Percentiles rank a stretch among this genome's conserved stretches.
These are phyloP conservation scores for Dendrobium huoshanense DNA, from an alignment of 106 monocot genomes.

Conservation along the genomic window DNA sequence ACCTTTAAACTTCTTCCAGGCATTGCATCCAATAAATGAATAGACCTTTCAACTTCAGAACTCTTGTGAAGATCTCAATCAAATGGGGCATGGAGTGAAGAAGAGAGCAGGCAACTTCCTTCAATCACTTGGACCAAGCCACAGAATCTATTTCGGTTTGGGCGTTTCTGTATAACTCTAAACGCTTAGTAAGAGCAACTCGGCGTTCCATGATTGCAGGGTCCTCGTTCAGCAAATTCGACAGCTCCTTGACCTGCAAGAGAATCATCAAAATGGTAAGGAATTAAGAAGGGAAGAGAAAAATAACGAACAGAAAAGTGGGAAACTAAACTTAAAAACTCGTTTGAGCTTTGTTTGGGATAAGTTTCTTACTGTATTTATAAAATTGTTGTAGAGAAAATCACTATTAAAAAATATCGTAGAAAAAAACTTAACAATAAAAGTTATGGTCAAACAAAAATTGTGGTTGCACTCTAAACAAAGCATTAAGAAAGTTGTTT, in stretches of 20 bases:
- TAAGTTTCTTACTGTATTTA: too few relatives aligned
- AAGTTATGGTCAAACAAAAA: too few relatives aligned
- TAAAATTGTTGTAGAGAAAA: too few relatives aligned
- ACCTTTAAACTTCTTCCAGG: neutral
- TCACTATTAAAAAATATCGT: too few relatives aligned
- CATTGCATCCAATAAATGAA: neutral
- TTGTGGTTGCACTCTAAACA: too few relatives aligned
- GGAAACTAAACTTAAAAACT: too few relatives aligned
- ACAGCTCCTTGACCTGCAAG: conserved; percentile 66
- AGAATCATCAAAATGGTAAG: neutral
- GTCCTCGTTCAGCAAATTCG: conserved; percentile 78
- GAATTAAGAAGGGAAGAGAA: neutral
- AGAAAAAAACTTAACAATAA: too few relatives aligned
- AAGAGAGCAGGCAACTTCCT: neutral
- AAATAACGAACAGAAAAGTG: neutral
- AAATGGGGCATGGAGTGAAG: neutral
- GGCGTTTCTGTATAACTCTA: conserved; percentile 82
- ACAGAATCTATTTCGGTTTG: conserved; percentile 88
- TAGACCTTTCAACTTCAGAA: neutral
- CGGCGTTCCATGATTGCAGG: conserved; percentile 91
- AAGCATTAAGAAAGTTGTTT: too few relatives aligned
- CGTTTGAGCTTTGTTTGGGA: too few relatives aligned
- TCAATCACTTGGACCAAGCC: conserved; percentile 66
- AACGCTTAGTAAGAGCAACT: conserved; percentile 64
- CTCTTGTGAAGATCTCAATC: neutral